Conservation (phyloP, 2,329 filamentous ascomycete species). For the Penicillium sp. region DNA sequence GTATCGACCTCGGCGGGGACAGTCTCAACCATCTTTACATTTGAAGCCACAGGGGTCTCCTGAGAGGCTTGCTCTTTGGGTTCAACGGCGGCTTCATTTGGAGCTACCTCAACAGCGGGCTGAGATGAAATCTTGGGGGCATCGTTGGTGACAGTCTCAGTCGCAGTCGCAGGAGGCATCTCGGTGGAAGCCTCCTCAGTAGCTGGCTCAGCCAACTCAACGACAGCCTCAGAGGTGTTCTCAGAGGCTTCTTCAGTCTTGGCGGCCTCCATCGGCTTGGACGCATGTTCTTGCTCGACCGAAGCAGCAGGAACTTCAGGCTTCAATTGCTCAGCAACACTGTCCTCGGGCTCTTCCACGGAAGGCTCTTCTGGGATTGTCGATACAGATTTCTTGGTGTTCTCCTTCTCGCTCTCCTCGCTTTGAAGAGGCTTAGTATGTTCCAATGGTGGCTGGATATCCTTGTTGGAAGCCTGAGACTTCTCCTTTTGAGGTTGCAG, state of each 20-base stretch:
- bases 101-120: not conserved
- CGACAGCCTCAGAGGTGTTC: not conserved
- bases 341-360: conserved; percentile 1
- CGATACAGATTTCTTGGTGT: conserved; percentile 8
- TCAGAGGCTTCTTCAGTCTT: not conserved
- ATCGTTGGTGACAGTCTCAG: not conserved
- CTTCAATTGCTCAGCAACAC: conserved; percentile 7
- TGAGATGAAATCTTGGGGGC: not conserved
- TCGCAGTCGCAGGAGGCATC: not conserved
- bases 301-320: not conserved
- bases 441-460: not conserved
- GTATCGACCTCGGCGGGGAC: not conserved
- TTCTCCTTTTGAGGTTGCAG: conserved; percentile 24
- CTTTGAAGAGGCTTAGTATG: conserved; percentile 5
- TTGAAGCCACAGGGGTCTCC: not conserved
- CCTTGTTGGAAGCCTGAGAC: conserved; percentile 14
- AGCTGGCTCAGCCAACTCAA: conserved; percentile 7
- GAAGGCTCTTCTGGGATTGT: conserved; percentile 9
- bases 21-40: not conserved
- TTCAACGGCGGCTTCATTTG: not conserved
- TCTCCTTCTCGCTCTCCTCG: conserved; percentile 22
- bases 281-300: not conserved
- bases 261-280: not conserved
- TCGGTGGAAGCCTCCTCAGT: conserved; percentile 6
- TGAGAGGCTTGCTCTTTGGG: not conserved